phyloP scores from a whole-genome alignment of 2,329 filamentous ascomycete species.

The Diaporthe sp. region DNA sequence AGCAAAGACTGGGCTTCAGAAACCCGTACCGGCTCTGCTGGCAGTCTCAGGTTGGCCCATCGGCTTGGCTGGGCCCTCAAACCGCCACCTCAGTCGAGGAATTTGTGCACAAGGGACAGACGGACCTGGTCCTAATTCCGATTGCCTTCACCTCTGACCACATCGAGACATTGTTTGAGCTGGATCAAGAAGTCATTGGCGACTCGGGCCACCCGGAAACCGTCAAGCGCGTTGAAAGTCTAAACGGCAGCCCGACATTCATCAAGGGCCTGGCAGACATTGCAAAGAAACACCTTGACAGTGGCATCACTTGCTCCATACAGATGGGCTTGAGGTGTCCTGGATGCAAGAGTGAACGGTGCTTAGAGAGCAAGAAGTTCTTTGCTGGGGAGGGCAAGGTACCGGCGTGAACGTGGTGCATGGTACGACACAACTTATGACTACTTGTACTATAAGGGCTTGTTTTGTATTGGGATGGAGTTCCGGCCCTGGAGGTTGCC shows the following conservation, averaged over 20 bases:
- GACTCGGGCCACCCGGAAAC: slow-evolving; percentile 83
- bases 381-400: slow-evolving; percentile 58
- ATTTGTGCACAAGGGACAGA: slow-evolving; percentile 92
- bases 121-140: slow-evolving; percentile 90
- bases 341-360: slow-evolving; percentile 91
- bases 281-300: slow-evolving; percentile 83
- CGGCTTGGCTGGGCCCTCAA: slow-evolving; percentile 95
- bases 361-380: slow-evolving; percentile 81
- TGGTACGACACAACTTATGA: background rate
- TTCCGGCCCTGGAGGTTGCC: background rate
- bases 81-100: slow-evolving; percentile 89
- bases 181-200: slow-evolving; percentile 95
- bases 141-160: slow-evolving; percentile 99
- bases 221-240: slow-evolving; percentile 89
- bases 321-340: slow-evolving; percentile 96
- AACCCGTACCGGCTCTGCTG: slow-evolving; percentile 96
- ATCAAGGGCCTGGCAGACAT: slow-evolving; percentile 91
- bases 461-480: slow-evolving; percentile 1
- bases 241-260: slow-evolving; percentile 93
- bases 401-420: slow-evolving; percentile 15
- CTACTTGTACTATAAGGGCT: background rate
- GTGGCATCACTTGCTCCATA: slow-evolving; percentile 76
- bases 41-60: slow-evolving; percentile 98
- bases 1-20: slow-evolving; percentile 87
- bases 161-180: slow-evolving; percentile 95